Base-by-base conservation (phyloP, 306 rosid species). In the Quillaja saponaria region DNA sequence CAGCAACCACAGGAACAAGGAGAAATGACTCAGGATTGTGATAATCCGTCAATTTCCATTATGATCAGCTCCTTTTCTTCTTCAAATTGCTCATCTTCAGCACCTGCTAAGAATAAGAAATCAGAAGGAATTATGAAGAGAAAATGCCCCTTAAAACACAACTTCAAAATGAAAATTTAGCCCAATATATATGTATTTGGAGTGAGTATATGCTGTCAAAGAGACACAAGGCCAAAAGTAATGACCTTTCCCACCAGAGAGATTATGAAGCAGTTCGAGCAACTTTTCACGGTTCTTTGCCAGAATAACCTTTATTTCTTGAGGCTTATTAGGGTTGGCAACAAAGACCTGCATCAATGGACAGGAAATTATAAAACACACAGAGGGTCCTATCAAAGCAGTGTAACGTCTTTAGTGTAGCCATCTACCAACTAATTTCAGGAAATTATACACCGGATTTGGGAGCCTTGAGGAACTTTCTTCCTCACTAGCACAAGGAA, bases 41-140 rank as follows among this genome's bases (percentile, higher is more conserved):
- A 50, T 51, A 84, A 33, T 83, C 82, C 66, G 60, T 58, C 81
- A 12, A 92, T 86, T 84, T 92, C 99, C 65, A 53, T 79, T 46
- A 89, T 86, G 80, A 92, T 89, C 61, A 82, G 74, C 73, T 89
- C 96, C 55, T 92, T 92, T 72, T 89, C 99, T 76, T 92, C 96
- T 47, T 92, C 95, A 64, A 89, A 89, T 76, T 92, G 95, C 42
- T 92, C 96, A 41, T 92, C 99, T 80, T 88, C 96, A n/a, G 95
- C 79, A 69, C 96, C 98, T 88, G 84, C 44, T 74, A 63, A 74
- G 18, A 18, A 63, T 15, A 15, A 54, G 46, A 48, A 35, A 47
- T 46, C 34, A 49, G 41, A 67, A 31, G 35, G 15, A 38, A 25
- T 6, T 20, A 49, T 51, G 14, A 45, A 20, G 48, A 16, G 10